Conservation (phyloP, 345 rosid species). For the Gossypium stocksii region DNA sequence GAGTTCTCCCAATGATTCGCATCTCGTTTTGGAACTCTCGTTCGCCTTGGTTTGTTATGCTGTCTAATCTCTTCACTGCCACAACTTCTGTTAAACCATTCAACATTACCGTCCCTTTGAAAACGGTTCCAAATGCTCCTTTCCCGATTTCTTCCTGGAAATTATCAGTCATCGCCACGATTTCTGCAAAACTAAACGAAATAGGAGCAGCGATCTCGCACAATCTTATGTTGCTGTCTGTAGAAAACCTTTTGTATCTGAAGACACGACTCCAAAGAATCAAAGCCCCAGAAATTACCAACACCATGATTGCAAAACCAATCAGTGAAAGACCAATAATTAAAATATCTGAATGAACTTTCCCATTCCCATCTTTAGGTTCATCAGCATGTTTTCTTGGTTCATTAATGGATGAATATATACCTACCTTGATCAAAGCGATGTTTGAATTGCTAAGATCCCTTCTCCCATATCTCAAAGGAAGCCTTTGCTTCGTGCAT, state of each 20-base stretch:
- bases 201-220: constrained; percentile 15
- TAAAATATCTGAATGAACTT: not conserved
- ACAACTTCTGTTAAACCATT: constrained; percentile 8
- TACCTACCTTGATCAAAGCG: constrained; percentile 7
- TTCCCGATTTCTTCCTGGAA: constrained; percentile 30
- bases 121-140: constrained; percentile 30
- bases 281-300: constrained; percentile 10
- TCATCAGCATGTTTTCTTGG: not conserved
- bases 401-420: not conserved
- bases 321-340: constrained; percentile 15
- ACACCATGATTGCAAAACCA: constrained; percentile 4
- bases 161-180: constrained; percentile 15
- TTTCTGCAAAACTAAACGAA: constrained; percentile 12
- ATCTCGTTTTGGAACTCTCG: constrained; percentile 25
- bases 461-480: constrained; percentile 12
- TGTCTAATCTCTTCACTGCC: constrained; percentile 29
- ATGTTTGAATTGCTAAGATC: not conserved
- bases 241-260: constrained; percentile 5
- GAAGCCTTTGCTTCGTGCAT: constrained; percentile 10
- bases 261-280: not conserved
- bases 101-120: constrained; percentile 14
- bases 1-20: constrained; percentile 26
- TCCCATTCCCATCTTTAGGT: not conserved
- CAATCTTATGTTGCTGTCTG: constrained; percentile 9
- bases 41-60: constrained; percentile 20